Percentiles rank a stretch among this genome's conserved stretches.
Evolutionary conservation across 495 filamentous ascomycete species (phyloP).

Genomic region (Achaetomiella virescens): DNA sequence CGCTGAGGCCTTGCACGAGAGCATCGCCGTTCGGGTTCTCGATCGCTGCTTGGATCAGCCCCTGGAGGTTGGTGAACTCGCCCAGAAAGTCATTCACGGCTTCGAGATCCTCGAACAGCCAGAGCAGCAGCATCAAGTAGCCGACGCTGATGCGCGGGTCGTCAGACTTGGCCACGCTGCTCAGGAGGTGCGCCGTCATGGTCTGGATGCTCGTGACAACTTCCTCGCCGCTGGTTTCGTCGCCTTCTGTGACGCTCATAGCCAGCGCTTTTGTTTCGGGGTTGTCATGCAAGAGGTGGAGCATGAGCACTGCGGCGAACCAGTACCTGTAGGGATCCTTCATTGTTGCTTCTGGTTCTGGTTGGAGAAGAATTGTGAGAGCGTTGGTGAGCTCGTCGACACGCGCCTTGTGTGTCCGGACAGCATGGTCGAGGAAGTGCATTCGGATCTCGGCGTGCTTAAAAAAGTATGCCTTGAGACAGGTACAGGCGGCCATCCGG

Average conservation of each 20-base stretch:
- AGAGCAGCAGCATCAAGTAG: constrained; percentile 87
- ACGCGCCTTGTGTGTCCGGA: constrained; percentile 75
- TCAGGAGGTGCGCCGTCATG: constrained; percentile 72
- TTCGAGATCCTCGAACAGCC: constrained; percentile 87
- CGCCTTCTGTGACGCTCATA: constrained; percentile 79
- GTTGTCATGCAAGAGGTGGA: constrained; percentile 84
- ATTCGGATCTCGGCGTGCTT: constrained; percentile 69
- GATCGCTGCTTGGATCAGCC: constrained; percentile 58
- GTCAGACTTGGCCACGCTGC: constrained; percentile 59
- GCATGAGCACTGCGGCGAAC: constrained; percentile 85
- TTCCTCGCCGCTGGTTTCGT: constrained; percentile 86
- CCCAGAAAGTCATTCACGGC: constrained; percentile 89
- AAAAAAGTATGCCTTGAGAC: constrained; percentile 86
- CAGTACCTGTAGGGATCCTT: constrained; percentile 83
- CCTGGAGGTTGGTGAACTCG: constrained; percentile 91
- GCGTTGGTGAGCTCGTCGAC: constrained; percentile 87
- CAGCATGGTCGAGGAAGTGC: constrained; percentile 83
- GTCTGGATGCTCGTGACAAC: constrained; percentile 91
- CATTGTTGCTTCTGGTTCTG: constrained; percentile 49
- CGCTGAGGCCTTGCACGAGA: constrained; percentile 74
- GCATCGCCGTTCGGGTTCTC: constrained; percentile 56
- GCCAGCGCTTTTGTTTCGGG: constrained; percentile 70
- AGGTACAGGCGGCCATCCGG: constrained; percentile 78
- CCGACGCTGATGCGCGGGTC: constrained; percentile 79
- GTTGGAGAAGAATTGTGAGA: constrained; percentile 68